Percentiles rank a stretch among this genome's conserved stretches.
These are phyloP conservation scores for Pilasporangium apinafurcum DNA, from an alignment of 352 stramenopile genomes.

Conservation along the genomic window DNA sequence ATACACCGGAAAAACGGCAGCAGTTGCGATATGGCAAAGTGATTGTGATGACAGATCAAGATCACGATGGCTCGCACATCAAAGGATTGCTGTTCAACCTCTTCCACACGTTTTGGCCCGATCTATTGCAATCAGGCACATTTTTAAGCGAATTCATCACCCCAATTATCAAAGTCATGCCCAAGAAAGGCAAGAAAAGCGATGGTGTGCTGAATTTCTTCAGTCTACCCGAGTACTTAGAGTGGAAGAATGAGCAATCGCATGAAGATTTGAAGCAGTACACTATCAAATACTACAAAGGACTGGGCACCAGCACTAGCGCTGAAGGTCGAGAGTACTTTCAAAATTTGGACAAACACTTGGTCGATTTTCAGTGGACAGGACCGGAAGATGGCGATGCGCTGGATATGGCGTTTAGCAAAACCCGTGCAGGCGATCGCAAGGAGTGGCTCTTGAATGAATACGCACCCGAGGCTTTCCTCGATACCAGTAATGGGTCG, in stretches of 20 bases:
- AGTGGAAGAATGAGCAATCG: constrained; percentile 85
- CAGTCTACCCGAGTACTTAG: constrained; percentile 95
- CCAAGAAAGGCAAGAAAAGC: constrained; percentile 70
- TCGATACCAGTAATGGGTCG: constrained; percentile 88
- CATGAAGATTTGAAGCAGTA: constrained; percentile 80
- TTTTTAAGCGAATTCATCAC: constrained; percentile 99
- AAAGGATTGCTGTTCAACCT: constrained; percentile 99
- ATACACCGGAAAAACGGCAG: constrained; percentile 82
- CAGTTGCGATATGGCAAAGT: constrained; percentile 97
- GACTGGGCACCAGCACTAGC: constrained; percentile 97
- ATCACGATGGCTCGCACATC: constrained; percentile 98
- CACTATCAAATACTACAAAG: constrained; percentile 99
- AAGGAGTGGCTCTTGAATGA: constrained; percentile 95
- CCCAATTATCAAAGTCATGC: constrained; percentile 96
- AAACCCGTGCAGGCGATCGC: constrained; percentile 93
- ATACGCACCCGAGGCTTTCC: constrained; percentile 83
- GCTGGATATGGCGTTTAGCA: constrained; percentile 99
- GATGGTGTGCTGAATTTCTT: constrained; percentile 90
- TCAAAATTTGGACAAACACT: constrained; percentile 91
- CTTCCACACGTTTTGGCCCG: constrained; percentile 98
- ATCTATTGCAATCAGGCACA: constrained; percentile 88
- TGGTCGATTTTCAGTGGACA: constrained; percentile 87
- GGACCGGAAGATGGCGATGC: constrained; percentile 82
- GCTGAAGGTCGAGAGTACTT: constrained; percentile 98
- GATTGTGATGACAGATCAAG: constrained; percentile 99